phyloP scores from a whole-genome alignment of 306 rosid species.

The Urtica urens region DNA sequence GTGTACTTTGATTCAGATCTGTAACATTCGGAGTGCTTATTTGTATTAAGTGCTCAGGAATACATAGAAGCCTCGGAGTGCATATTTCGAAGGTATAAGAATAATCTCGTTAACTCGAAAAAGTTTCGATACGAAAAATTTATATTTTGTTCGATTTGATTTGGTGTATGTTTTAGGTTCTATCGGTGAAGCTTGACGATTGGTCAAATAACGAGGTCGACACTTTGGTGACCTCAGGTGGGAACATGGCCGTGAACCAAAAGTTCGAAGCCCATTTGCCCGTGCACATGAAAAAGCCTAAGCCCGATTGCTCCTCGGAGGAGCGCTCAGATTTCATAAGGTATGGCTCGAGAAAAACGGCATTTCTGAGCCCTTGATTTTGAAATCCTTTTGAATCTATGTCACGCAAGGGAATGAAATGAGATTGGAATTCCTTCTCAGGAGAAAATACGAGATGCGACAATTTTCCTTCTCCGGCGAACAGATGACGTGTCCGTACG shows the following conservation, averaged over 20 bases:
- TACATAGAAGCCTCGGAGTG: constrained; percentile 91
- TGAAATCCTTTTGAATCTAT: too few relatives aligned
- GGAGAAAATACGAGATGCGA: constrained; percentile 72
- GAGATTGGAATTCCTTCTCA: too few relatives aligned
- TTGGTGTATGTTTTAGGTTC: constrained; percentile 45
- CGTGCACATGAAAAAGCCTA: constrained; percentile 38
- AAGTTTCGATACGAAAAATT: background rate
- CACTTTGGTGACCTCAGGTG: constrained; percentile 49
- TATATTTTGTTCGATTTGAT: background rate
- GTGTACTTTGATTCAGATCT: constrained; percentile 41
- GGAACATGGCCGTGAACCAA: constrained; percentile 50
- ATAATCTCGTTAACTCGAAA: too few relatives aligned
- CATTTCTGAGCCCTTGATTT: too few relatives aligned
- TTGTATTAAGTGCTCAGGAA: constrained; percentile 92
- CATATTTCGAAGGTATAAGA: constrained; percentile 74
- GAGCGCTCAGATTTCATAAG: constrained; percentile 71
- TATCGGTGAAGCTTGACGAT: constrained; percentile 77
- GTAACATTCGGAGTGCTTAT: constrained; percentile 66
- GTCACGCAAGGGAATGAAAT: too few relatives aligned
- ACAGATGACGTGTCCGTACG: constrained; percentile 22
- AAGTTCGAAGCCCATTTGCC: constrained; percentile 74
- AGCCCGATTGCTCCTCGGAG: constrained; percentile 57
- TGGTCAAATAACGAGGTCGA: constrained; percentile 82
- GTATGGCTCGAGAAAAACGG: constrained; percentile 35
- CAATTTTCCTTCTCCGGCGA: constrained; percentile 33